These are phyloP conservation scores for Bidens hawaiensis DNA, from an alignment of 140 eudicot genomes.

Conservation along the genomic window DNA sequence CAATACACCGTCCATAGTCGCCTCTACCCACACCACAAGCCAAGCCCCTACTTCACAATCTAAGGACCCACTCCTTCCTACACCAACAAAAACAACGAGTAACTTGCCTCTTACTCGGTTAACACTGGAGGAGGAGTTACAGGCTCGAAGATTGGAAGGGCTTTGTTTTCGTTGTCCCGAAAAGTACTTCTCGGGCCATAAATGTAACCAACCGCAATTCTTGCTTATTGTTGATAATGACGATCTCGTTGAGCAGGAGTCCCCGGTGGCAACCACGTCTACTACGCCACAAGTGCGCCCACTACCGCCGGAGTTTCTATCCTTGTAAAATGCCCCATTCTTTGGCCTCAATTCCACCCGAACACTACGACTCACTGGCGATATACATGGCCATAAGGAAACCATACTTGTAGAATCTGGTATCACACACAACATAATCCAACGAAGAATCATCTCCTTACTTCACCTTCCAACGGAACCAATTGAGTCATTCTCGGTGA, in stretches of 20 bases:
- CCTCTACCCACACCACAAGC: constrained; percentile 2
- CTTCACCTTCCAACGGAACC: neutral
- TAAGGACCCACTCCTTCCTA: too few relatives aligned
- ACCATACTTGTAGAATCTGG: neutral
- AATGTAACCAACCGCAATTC: neutral
- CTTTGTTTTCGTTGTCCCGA: constrained; percentile 1
- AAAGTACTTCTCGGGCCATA: neutral
- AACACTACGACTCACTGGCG: neutral
- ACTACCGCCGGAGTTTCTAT: neutral
- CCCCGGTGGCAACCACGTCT: neutral
- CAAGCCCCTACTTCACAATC: neutral
- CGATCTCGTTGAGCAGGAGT: neutral
- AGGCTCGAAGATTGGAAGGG: neutral
- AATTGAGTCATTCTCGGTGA: too few relatives aligned
- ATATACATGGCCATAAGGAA: neutral
- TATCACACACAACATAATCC: too few relatives aligned
- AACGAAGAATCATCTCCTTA: neutral
- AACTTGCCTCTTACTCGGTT: neutral
- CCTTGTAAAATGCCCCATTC: neutral
- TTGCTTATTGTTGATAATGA: neutral
- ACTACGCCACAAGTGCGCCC: neutral
- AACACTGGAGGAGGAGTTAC: neutral
- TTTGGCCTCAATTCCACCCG: neutral
- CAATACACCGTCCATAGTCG: too few relatives aligned
- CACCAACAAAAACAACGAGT: too few relatives aligned